phyloP scores from a whole-genome alignment of 805 yeast species.

The Barnettozyma siamensis region DNA sequence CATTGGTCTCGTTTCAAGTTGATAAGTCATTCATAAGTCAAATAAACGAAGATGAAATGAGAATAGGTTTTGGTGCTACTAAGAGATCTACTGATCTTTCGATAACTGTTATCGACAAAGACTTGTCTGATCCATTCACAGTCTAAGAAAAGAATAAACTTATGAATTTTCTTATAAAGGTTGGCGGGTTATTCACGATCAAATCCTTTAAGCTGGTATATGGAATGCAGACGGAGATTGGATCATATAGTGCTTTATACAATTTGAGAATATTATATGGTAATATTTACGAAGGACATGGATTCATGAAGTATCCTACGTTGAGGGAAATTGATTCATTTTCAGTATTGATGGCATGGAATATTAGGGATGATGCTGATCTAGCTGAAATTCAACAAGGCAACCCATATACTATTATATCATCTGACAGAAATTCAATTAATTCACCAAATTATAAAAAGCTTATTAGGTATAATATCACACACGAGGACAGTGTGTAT shows the following conservation, averaged over 20 bases:
- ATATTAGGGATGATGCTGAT: slow-evolving; percentile 15
- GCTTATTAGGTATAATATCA: slow-evolving; percentile 4
- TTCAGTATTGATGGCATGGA: slow-evolving; percentile 19
- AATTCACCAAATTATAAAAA: slow-evolving; percentile 16
- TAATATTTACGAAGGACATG: neutral
- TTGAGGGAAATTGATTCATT: slow-evolving; percentile 2
- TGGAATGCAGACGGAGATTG: slow-evolving; percentile 20
- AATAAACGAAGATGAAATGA: no score
- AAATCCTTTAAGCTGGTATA: slow-evolving; percentile 12
- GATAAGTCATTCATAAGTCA: no score
- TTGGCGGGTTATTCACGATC: slow-evolving; percentile 3
- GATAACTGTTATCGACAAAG: slow-evolving; percentile 13
- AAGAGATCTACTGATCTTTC: no score
- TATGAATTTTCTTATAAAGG: neutral
- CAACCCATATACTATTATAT: slow-evolving; percentile 9
- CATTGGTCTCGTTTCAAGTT: no score
- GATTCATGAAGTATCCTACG: neutral
- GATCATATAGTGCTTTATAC: slow-evolving; percentile 6
- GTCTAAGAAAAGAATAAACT: neutral
- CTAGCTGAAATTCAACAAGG: slow-evolving; percentile 1
- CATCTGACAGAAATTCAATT: slow-evolving; percentile 11
- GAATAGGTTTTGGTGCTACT: no score
- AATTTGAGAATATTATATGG: neutral
- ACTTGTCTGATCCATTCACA: slow-evolving; percentile 14
- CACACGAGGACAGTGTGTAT: neutral